Evolutionary conservation across 495 filamentous ascomycete genomes (phyloP), one percentile per base, ranked within the genome.

Genomic region (Penicillium samsonianum): DNA sequence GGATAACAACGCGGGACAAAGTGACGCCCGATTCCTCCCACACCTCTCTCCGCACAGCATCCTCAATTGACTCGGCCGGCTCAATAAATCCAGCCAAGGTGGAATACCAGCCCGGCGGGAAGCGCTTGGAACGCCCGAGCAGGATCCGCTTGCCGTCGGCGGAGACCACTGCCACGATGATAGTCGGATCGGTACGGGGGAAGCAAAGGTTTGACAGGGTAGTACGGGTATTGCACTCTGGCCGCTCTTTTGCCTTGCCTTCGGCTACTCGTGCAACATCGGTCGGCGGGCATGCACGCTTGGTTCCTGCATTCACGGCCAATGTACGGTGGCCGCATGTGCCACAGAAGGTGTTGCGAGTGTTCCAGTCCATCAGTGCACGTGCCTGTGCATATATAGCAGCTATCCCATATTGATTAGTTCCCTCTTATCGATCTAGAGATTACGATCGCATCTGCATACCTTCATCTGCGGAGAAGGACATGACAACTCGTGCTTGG

Each of bases 51-150:
- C 95, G 85, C 1, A 98, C 93, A 5, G 94, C 92, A 72, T 97
- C 95, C 67, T 98, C 95, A 55, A 98, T 87, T 10, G 84, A 89
- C 78, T 98, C 94, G 1, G 89, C 95, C 7, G 94, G 94, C 72
- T 98, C 94, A 56, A 92, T 86, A 73, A 98, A 98, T 0, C 94
- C 95, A 0, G 94, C 94, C 3, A 98, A 84, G 2, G 92, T 96
- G 52, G 80, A 86, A 77, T 91, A 98, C 90, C 90, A 96, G 62
- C 85, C 74, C 4, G 83, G 79, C 1, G 94, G 94, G 82, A 87
- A 98, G 25, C 89, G 80, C 65, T 88, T 89, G 63, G 89, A 84
- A 4, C 94, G 87, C 30, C 94, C 94, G 0, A 98, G 88, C 4
- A 98, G 83, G 16, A 97, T 66, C 26, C 86, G 83, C 62, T 85